phyloP scores from a whole-genome alignment of 2,329 filamentous ascomycete species.

The Leptographium galeiforme region DNA sequence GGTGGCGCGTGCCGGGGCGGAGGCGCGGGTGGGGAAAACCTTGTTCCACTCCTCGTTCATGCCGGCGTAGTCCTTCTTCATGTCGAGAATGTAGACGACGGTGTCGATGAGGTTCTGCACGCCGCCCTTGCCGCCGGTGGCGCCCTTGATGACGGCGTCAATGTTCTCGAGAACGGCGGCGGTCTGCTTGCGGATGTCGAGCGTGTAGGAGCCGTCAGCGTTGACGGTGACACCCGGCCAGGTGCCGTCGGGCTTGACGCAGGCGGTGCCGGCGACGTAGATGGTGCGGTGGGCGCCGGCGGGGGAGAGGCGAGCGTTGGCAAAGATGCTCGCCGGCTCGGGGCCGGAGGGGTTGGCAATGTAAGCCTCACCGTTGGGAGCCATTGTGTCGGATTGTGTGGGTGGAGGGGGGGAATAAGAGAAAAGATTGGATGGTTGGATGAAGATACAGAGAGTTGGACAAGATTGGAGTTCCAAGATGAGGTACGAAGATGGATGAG shows the following conservation, averaged over 20 bases:
- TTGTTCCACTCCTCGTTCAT: slow-evolving; percentile 35
- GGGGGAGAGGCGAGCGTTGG: slow-evolving; percentile 23
- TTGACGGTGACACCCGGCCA: slow-evolving; percentile 22
- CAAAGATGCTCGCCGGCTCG: slow-evolving; percentile 16
- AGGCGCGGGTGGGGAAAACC: slow-evolving; percentile 21
- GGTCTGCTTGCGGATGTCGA: slow-evolving; percentile 24
- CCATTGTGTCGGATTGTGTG: slow-evolving; percentile 11
- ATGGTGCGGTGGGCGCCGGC: slow-evolving; percentile 20
- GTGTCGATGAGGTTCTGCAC: slow-evolving; percentile 25
- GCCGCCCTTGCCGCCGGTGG: slow-evolving; percentile 20
- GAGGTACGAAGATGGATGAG: no score
- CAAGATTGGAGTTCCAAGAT: no score
- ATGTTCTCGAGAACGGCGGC: slow-evolving; percentile 24
- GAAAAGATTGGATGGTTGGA: not conserved
- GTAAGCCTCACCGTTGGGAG: slow-evolving; percentile 20
- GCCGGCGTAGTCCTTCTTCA: slow-evolving; percentile 26
- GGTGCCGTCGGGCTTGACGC: slow-evolving; percentile 19
- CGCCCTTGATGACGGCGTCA: slow-evolving; percentile 23
- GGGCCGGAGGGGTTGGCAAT: slow-evolving; percentile 18
- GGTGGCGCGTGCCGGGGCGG: slow-evolving; percentile 23
- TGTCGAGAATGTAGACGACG: slow-evolving; percentile 26
- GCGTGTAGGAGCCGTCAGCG: slow-evolving; percentile 19
- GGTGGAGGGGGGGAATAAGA: not conserved
- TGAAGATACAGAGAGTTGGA: no score
- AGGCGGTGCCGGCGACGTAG: slow-evolving; percentile 26